Conservation (phyloP, 371 early-diverging fungal species). For the Capillidium rhysosporum region DNA sequence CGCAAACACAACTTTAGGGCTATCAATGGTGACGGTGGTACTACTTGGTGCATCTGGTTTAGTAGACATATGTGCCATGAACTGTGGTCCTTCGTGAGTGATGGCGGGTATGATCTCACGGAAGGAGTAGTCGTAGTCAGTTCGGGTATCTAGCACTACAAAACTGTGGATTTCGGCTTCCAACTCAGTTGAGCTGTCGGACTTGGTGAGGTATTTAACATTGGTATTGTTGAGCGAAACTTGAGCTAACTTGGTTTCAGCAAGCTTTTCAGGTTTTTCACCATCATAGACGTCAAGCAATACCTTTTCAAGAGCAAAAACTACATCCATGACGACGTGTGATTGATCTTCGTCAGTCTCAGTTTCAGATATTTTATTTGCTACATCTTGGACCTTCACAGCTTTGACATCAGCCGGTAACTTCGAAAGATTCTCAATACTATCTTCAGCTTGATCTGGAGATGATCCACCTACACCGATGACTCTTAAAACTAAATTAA, state of each 20-base stretch:
- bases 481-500: neutral
- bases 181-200: constrained; percentile 41
- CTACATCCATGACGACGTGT: constrained; percentile 18
- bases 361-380: neutral
- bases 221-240: constrained; percentile 28
- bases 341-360: neutral
- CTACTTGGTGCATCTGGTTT: constrained; percentile 13
- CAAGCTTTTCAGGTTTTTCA: constrained; percentile 16
- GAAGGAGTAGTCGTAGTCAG: constrained; percentile 48
- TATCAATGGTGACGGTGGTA: constrained; percentile 51
- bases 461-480: neutral
- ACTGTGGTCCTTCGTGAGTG: constrained; percentile 42
- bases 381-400: neutral
- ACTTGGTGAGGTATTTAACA: constrained; percentile 37
- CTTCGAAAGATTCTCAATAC: neutral
- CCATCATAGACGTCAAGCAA: constrained; percentile 45
- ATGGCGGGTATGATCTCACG: constrained; percentile 60
- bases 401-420: neutral
- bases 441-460: neutral
- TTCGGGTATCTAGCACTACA: constrained; percentile 58
- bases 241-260: constrained; percentile 22
- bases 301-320: constrained; percentile 23
- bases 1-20: constrained; percentile 63
- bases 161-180: constrained; percentile 53
- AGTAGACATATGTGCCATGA: constrained; percentile 15